Percentiles rank a stretch among this genome's conserved stretches.
phyloP scores from a whole-genome alignment of 2,329 filamentous ascomycete species.

The Salinomyces thailandicus region DNA sequence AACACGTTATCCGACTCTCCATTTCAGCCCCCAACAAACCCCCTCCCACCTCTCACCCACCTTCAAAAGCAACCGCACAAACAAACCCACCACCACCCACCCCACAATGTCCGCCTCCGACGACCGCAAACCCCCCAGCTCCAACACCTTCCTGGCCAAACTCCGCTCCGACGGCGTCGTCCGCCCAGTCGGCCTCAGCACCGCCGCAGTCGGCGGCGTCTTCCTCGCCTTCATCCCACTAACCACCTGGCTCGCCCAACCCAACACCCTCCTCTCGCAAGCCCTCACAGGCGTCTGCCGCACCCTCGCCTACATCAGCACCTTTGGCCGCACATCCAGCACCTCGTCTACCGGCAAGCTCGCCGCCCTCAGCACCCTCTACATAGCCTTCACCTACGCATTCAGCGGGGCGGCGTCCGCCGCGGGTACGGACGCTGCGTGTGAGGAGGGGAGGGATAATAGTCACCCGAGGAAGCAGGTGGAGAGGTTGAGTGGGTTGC shows the following conservation, averaged over 20 bases:
- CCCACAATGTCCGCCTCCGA: neutral
- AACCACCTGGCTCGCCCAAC: constrained; percentile 19
- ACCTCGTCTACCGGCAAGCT: constrained; percentile 18
- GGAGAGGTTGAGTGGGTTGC: constrained; percentile 15
- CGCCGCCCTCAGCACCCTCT: constrained; percentile 19
- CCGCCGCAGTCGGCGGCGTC: constrained; percentile 17
- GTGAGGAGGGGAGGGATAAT: constrained; percentile 19
- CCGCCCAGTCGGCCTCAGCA: constrained; percentile 18
- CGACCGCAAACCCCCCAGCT: neutral
- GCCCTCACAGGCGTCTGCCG: constrained; percentile 18
- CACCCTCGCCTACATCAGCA: constrained; percentile 15
- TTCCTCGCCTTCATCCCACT: constrained; percentile 23
- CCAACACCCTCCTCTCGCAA: constrained; percentile 17
- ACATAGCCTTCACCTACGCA: constrained; percentile 21
- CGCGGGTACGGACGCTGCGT: constrained; percentile 15
- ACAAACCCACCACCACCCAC: no score
- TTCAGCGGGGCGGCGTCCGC: constrained; percentile 18
- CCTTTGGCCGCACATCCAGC: constrained; percentile 11
- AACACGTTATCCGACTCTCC: no score
- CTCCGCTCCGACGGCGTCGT: constrained; percentile 21
- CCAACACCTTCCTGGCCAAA: constrained; percentile 9
- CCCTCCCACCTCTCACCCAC: no score
- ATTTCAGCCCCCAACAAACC: no score
- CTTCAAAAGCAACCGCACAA: no score
- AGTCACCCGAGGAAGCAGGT: constrained; percentile 16